Percentiles rank a stretch among this genome's conserved stretches.
Evolutionary conservation across 768 basidiomycete species (phyloP).

Genomic region (Suillus ampliporus): DNA sequence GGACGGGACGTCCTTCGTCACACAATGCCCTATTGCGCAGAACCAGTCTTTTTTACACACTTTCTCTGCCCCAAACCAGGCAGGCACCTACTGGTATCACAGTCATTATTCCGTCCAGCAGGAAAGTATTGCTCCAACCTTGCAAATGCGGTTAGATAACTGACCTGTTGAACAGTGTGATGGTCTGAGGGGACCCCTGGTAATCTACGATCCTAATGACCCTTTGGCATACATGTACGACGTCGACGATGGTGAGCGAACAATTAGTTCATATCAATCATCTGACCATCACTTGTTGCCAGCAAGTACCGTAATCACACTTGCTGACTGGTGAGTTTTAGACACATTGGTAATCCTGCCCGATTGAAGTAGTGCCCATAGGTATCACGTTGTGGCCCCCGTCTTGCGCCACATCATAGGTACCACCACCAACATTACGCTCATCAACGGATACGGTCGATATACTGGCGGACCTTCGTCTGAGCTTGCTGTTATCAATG

Average conservation of each 20-base stretch:
- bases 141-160: background rate
- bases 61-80: constrained; percentile 27
- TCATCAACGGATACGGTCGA: constrained; percentile 48
- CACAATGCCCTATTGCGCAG: constrained; percentile 38
- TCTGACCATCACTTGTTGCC: background rate
- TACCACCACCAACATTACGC: constrained; percentile 32
- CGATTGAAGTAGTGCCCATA: background rate
- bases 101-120: constrained; percentile 45
- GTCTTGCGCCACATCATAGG: constrained; percentile 24
- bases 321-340: constrained; percentile 42
- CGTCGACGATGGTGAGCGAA: constrained; percentile 45
- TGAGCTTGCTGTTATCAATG: constrained; percentile 42
- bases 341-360: background rate
- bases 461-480: constrained; percentile 38
- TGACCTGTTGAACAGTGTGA: constrained; percentile 19
- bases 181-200: constrained; percentile 34
- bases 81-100: constrained; percentile 43
- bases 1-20: constrained; percentile 48
- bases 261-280: background rate
- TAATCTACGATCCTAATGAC: constrained; percentile 50
- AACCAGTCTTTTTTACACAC: constrained; percentile 26
- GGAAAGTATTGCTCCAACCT: constrained; percentile 14
- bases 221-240: constrained; percentile 46
- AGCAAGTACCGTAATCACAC: constrained; percentile 49
- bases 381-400: constrained; percentile 27